phyloP scores from a whole-genome alignment of 2,329 filamentous ascomycete species.

The Aureobasidium sp. region DNA sequence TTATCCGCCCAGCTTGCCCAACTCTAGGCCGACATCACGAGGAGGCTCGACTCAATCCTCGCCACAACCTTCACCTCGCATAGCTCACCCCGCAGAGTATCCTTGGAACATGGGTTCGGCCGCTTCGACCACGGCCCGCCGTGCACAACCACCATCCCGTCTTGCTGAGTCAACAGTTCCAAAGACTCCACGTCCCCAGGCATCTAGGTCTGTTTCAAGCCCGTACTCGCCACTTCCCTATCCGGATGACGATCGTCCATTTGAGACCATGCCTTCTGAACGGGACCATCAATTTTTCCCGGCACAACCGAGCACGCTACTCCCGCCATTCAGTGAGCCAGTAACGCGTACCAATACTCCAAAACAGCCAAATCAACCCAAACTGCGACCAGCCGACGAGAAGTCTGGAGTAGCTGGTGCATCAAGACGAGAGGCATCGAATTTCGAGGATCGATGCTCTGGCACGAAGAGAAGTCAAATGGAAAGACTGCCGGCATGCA shows the following conservation, averaged over 20 bases:
- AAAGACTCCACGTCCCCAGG: constrained; percentile 15
- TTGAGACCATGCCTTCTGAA: constrained; percentile 36
- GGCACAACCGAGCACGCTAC: constrained; percentile 13
- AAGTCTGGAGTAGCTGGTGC: background rate
- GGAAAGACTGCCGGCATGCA: constrained; percentile 55
- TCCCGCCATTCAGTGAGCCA: constrained; percentile 18
- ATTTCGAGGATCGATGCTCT: constrained; percentile 19
- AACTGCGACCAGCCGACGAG: background rate
- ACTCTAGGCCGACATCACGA: constrained; percentile 15
- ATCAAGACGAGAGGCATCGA: background rate
- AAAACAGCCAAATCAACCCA: constrained; percentile 1
- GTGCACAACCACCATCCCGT: constrained; percentile 23
- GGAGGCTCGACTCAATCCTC: constrained; percentile 8
- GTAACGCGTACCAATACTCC: constrained; percentile 12
- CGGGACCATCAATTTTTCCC: constrained; percentile 33
- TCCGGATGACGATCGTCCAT: constrained; percentile 36
- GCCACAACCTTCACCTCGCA: constrained; percentile 6
- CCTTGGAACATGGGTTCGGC: constrained; percentile 15
- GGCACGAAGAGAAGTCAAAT: constrained; percentile 26
- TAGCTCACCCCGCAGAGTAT: background rate
- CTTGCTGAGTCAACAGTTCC: constrained; percentile 21
- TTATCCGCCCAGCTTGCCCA: constrained; percentile 1
- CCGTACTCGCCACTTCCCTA: constrained; percentile 34
- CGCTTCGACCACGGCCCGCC: constrained; percentile 23
- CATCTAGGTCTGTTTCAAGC: constrained; percentile 29